phyloP scores from a whole-genome alignment of 192 early-diverging fungal genomes.

The Coemansia sp. region DNA sequence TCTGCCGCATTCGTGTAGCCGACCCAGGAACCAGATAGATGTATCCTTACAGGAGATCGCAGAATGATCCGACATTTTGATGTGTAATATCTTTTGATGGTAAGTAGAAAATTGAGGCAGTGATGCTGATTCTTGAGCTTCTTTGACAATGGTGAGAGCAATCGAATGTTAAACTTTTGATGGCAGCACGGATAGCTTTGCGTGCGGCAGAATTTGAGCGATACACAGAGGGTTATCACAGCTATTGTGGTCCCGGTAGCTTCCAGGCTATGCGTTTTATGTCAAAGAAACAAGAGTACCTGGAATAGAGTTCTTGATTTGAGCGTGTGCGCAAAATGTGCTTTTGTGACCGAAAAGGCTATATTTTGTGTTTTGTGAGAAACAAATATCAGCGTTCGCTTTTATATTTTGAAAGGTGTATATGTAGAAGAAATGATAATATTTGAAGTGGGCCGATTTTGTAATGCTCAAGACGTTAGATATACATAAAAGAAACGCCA shows the following conservation, averaged over 20 bases:
- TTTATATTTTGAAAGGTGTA: background rate
- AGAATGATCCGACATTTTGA: background rate
- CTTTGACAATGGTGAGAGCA: background rate
- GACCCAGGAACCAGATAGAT: conserved; percentile 26
- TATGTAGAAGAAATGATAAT: background rate
- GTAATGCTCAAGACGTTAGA: background rate
- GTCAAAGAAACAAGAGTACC: too few relatives aligned
- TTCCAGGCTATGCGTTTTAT: background rate
- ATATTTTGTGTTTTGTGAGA: background rate
- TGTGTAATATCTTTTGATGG: background rate
- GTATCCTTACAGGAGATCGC: conserved; percentile 14
- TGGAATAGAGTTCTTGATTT: too few relatives aligned
- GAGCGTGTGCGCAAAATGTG: background rate
- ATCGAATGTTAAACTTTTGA: background rate
- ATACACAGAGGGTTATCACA: background rate
- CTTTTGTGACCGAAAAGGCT: background rate
- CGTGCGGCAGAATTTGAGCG: background rate
- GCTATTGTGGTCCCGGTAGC: background rate
- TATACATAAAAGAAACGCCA: background rate
- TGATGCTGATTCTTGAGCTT: background rate
- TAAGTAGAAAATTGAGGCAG: background rate
- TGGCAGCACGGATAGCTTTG: background rate
- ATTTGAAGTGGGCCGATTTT: background rate
- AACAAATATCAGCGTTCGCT: background rate
- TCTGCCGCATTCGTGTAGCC: conserved; percentile 29